Conservation (phyloP, 1,284 basidiomycete genomes). For the Megacollybia platyphylla region DNA sequence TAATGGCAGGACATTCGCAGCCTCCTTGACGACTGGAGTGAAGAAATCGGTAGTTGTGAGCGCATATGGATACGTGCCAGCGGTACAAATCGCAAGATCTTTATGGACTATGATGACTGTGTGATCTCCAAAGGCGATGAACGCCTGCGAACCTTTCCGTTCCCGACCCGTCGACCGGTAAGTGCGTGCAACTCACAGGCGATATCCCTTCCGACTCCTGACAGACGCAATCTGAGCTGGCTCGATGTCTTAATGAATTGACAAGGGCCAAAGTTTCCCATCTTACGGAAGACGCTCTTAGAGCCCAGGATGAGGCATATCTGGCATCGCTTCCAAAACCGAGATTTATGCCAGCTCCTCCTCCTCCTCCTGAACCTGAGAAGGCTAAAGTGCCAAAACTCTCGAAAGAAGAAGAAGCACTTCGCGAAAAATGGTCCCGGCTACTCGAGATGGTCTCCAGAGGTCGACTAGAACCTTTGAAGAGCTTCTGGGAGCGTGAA, state of each 20-base stretch:
- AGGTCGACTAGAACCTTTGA: slow-evolving; percentile 74
- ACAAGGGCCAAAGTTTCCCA: slow-evolving; percentile 79
- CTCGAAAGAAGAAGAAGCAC: slow-evolving; percentile 64
- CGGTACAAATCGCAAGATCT: slow-evolving; percentile 75
- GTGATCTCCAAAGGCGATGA: slow-evolving; percentile 47
- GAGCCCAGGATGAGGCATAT: slow-evolving; percentile 77
- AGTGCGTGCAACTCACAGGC: slow-evolving; percentile 16
- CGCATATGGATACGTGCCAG: slow-evolving; percentile 84
- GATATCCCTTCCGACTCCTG: slow-evolving; percentile 4
- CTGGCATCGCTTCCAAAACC: slow-evolving; percentile 78
- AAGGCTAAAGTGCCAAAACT: slow-evolving; percentile 49
- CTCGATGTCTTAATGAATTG: slow-evolving; percentile 82
- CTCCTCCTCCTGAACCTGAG: slow-evolving; percentile 18
- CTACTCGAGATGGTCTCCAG: slow-evolving; percentile 83
- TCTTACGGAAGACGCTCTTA: slow-evolving; percentile 76
- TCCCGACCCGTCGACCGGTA: slow-evolving; percentile 86
- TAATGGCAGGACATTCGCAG: slow-evolving; percentile 69
- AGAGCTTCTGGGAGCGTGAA: slow-evolving; percentile 76
- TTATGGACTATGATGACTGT: slow-evolving; percentile 72
- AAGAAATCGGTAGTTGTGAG: slow-evolving; percentile 74
- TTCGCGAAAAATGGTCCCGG: slow-evolving; percentile 68
- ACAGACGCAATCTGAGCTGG: slow-evolving; percentile 84
- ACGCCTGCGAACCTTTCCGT: slow-evolving; percentile 80
- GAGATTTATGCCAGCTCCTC: slow-evolving; percentile 28
- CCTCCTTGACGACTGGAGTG: slow-evolving; percentile 72